These are phyloP conservation scores for Coniella vitis DNA, from an alignment of 2,329 filamentous ascomycete genomes.

Conservation along the genomic window DNA sequence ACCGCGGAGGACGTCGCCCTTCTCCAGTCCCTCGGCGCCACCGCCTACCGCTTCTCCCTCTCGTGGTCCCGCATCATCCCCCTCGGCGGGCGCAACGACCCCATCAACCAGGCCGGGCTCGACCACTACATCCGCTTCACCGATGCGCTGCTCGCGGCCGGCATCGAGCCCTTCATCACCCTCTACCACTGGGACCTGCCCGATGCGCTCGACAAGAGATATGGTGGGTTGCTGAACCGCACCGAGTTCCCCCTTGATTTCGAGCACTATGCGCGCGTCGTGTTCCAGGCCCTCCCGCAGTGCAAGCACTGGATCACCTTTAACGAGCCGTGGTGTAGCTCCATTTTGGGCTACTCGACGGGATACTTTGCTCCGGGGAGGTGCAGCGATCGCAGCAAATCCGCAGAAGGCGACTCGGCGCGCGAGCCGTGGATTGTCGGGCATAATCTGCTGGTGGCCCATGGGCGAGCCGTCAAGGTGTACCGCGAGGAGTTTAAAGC, in stretches of 20 bases:
- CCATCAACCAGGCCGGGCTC: conserved; percentile 71
- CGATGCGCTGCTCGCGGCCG: conserved; percentile 68
- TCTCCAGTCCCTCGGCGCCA: conserved; percentile 65
- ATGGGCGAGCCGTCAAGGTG: conserved; percentile 72
- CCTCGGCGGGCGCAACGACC: conserved; percentile 74
- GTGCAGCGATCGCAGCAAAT: conserved; percentile 68
- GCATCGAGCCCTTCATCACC: conserved; percentile 75
- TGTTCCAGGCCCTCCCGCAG: conserved; percentile 67
- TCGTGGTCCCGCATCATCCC: conserved; percentile 83
- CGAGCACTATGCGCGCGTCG: conserved; percentile 67
- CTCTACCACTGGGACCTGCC: conserved; percentile 87
- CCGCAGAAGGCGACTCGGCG: conserved; percentile 62
- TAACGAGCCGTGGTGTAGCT: conserved; percentile 84
- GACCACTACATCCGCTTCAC: conserved; percentile 74
- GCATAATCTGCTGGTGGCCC: conserved; percentile 73
- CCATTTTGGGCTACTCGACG: conserved; percentile 71
- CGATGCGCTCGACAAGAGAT: conserved; percentile 69
- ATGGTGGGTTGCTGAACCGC: conserved; percentile 74
- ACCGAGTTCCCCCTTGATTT: conserved; percentile 78
- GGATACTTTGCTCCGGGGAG: conserved; percentile 78
- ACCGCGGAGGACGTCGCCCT: conserved; percentile 71
- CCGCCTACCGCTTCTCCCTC: conserved; percentile 76
- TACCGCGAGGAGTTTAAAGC: conserved; percentile 79
- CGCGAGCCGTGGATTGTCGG: conserved; percentile 78
- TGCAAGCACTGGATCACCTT: conserved; percentile 88